Conservation (phyloP, 257 asterid genomes). For the Nemophila menziesii region DNA sequence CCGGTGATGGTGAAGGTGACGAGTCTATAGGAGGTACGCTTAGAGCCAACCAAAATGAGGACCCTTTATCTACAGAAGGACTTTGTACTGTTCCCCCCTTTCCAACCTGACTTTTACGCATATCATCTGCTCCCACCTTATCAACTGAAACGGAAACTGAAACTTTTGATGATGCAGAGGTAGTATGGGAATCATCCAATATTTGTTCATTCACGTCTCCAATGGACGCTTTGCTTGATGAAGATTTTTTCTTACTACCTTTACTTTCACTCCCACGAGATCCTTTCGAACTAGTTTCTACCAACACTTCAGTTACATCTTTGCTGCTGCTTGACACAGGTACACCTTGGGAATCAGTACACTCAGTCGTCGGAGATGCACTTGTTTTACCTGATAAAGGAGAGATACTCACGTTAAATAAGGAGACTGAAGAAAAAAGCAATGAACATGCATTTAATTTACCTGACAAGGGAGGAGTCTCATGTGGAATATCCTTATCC, state of each 20-base stretch:
- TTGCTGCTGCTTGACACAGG: not conserved
- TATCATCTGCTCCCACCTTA: conserved; percentile 6
- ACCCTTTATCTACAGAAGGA: not conserved
- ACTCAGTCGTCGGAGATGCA: not conserved
- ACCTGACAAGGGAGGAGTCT: not conserved
- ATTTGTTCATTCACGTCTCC: not conserved
- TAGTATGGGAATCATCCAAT: not conserved
- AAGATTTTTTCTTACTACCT: not conserved
- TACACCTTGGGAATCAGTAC: not conserved
- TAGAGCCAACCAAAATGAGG: not conserved
- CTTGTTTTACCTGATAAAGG: not conserved
- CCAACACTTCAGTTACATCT: not conserved
- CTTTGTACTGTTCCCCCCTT: not conserved
- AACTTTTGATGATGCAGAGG: not conserved
- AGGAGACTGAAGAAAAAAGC: no score
- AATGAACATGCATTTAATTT: not conserved
- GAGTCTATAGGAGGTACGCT: not conserved
- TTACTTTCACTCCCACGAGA: not conserved
- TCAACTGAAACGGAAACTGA: not conserved
- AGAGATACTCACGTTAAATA: no score
- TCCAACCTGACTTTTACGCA: not conserved
- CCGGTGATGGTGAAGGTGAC: not conserved
- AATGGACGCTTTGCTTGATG: not conserved
- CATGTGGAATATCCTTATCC: conserved; percentile 9
- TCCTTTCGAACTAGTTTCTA: not conserved